A percentile compares a stretch with the other conserved stretches of the same genome.
phyloP scores from a whole-genome alignment of 345 rosid genomes.

The Boechera stricta region DNA sequence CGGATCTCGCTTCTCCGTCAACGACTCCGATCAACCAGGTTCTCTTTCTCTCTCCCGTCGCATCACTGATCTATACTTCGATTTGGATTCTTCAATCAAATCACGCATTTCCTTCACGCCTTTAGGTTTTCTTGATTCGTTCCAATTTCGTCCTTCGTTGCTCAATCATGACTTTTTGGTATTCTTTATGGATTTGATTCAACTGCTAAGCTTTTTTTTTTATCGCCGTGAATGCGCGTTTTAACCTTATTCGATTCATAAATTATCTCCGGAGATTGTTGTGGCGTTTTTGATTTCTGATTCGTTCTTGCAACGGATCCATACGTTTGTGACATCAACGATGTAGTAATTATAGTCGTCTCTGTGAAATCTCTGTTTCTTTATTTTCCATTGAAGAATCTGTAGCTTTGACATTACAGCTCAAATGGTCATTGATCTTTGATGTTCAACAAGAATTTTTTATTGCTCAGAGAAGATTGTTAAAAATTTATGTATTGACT shows the following conservation, averaged over 20 bases:
- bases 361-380: slow-evolving; percentile 7
- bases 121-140: slow-evolving; percentile 25
- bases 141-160: slow-evolving; percentile 19
- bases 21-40: slow-evolving; percentile 39
- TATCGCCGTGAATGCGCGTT: not conserved
- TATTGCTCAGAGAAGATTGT: slow-evolving; percentile 5
- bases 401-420: slow-evolving; percentile 12
- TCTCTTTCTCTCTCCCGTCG: slow-evolving; percentile 19
- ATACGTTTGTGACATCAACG: not conserved
- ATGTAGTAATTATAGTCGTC: slow-evolving; percentile 14
- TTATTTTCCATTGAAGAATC: slow-evolving; percentile 10
- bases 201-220: not conserved
- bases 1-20: slow-evolving; percentile 41
- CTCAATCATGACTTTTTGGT: not conserved
- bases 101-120: slow-evolving; percentile 30
- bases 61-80: slow-evolving; percentile 35
- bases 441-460: not conserved
- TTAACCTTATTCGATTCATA: slow-evolving; percentile 17
- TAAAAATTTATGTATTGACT: slow-evolving; percentile 19
- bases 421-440: slow-evolving; percentile 22
- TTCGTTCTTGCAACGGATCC: slow-evolving; percentile 36
- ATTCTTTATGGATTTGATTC: slow-evolving; percentile 21
- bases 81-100: slow-evolving; percentile 18
- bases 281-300: slow-evolving; percentile 9
- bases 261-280: not conserved